phyloP scores from a whole-genome alignment of 2,329 filamentous ascomycete species.

The Alternaria triticimaculans region DNA sequence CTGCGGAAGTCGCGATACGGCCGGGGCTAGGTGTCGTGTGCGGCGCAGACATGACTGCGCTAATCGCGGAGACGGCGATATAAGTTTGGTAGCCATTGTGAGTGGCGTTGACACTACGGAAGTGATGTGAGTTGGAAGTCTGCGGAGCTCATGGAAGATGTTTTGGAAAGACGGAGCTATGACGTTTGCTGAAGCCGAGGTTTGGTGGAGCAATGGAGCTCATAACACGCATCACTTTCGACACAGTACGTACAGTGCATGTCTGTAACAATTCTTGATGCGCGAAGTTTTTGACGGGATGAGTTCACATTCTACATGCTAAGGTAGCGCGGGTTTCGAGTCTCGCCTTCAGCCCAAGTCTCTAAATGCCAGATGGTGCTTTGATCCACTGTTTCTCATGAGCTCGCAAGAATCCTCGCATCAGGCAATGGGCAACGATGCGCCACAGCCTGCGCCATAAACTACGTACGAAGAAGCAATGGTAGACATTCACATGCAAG shows the following conservation, averaged over 20 bases:
- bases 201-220: conserved; percentile 19
- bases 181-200: conserved; percentile 37
- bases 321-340: neutral
- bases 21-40: conserved; percentile 9
- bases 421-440: too few species aligned
- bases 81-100: conserved; percentile 37
- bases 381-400: neutral
- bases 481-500: conserved; percentile 13
- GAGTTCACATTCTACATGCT: neutral
- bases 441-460: neutral
- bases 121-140: conserved; percentile 9
- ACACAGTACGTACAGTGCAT: neutral
- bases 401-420: neutral
- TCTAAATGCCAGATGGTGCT: neutral
- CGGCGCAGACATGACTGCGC: conserved; percentile 30
- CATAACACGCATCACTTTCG: neutral
- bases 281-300: neutral
- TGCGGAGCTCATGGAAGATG: conserved; percentile 8
- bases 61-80: conserved; percentile 24
- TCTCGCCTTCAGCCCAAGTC: neutral
- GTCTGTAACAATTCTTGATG: neutral
- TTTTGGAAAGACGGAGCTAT: conserved; percentile 30
- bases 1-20: conserved; percentile 22
- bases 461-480: neutral
- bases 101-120: conserved; percentile 1